Evolutionary conservation across 305 asterid genomes (phyloP).

Genomic region (Fraxinus velutina): DNA sequence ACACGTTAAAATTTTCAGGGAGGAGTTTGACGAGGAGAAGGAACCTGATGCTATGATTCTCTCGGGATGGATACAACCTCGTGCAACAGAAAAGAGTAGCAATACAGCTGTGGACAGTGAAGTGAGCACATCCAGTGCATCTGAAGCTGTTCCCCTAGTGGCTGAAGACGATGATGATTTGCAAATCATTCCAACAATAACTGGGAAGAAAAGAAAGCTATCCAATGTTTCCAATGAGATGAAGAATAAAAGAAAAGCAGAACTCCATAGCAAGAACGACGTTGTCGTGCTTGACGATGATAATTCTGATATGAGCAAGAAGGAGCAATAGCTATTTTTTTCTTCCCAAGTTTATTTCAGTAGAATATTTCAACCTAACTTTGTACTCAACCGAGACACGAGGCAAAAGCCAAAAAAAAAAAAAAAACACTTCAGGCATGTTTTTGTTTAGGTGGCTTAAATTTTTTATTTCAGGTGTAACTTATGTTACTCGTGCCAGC

Average conservation of each 20-base stretch:
- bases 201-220: slow-evolving; percentile 72
- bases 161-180: slow-evolving; percentile 58
- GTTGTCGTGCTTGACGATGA: slow-evolving; percentile 46
- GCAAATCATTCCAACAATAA: slow-evolving; percentile 36
- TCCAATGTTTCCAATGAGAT: slow-evolving; percentile 39
- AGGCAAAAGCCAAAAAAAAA: background rate
- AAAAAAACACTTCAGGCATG: background rate
- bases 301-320: slow-evolving; percentile 39
- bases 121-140: slow-evolving; percentile 54
- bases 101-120: slow-evolving; percentile 44
- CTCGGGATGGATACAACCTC: slow-evolving; percentile 75
- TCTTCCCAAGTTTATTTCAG: slow-evolving; percentile 11
- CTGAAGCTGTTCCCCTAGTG: slow-evolving; percentile 36
- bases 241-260: slow-evolving; percentile 38
- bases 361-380: slow-evolving; percentile 33
- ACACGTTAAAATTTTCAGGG: slow-evolving; percentile 45
- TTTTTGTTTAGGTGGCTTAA: slow-evolving; percentile 24
- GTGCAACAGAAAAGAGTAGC: slow-evolving; percentile 41
- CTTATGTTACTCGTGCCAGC: slow-evolving; percentile 17
- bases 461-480: slow-evolving; percentile 28
- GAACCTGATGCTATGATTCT: slow-evolving; percentile 93
- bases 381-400: slow-evolving; percentile 32
- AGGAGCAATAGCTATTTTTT: slow-evolving; percentile 37
- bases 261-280: slow-evolving; percentile 32
- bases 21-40: slow-evolving; percentile 85